A percentile compares a stretch with the other conserved stretches of the same genome.
phyloP scores from a whole-genome alignment of 345 rosid species.

The Linum trigynum region DNA sequence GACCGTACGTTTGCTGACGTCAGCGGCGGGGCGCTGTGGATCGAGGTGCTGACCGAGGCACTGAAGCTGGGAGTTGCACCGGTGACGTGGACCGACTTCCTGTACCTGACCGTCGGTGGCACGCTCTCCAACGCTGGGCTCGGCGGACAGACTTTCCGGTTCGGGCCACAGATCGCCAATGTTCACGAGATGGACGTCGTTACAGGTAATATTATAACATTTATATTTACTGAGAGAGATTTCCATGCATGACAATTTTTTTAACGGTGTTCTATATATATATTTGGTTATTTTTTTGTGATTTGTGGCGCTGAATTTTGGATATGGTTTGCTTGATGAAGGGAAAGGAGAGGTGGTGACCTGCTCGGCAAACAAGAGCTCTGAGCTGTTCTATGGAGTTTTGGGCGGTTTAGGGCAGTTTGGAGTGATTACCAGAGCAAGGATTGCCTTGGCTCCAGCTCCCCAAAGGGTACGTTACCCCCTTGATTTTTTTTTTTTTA shows the following conservation, averaged over 20 bases:
- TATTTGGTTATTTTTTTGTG: too few relatives aligned
- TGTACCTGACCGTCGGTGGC: conserved; percentile 22
- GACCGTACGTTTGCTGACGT: conserved; percentile 10
- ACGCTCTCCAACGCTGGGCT: conserved; percentile 28
- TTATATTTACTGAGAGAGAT: background rate
- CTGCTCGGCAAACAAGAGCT: conserved; percentile 7
- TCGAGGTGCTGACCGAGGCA: conserved; percentile 16
- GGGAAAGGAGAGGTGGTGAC: conserved; percentile 25
- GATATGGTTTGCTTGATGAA: background rate
- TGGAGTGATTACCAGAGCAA: conserved; percentile 22
- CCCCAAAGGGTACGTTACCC: conserved; percentile 7
- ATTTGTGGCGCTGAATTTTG: too few relatives aligned
- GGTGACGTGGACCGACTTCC: conserved; percentile 24
- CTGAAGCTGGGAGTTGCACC: conserved; percentile 13
- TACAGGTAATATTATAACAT: conserved; percentile 16
- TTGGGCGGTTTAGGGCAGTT: conserved; percentile 24
- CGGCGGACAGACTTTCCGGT: conserved; percentile 19
- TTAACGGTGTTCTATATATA: too few relatives aligned
- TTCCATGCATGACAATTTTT: too few relatives aligned
- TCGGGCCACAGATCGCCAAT: conserved; percentile 24
- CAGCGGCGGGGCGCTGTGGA: conserved; percentile 20
- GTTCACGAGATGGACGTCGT: conserved; percentile 24
- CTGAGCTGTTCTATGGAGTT: conserved; percentile 15
- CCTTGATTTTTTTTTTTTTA: too few relatives aligned
- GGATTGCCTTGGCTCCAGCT: conserved; percentile 10